Conservation (phyloP, 2,329 filamentous ascomycete species). For the Verticillium klebahnii region DNA sequence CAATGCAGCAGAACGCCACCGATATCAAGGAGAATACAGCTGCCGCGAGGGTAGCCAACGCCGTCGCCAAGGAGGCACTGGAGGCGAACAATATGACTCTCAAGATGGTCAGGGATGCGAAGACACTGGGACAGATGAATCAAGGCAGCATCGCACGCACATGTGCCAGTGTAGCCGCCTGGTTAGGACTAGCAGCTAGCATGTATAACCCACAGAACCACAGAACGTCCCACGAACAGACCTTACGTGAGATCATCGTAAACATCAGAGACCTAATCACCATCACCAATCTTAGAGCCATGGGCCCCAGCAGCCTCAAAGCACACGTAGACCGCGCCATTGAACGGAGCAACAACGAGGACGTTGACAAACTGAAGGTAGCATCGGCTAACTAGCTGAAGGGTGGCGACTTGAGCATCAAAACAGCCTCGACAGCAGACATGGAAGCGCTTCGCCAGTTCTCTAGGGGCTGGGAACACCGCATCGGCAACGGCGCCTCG, state of each 20-base stretch:
- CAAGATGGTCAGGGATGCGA: neutral
- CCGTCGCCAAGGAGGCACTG: neutral
- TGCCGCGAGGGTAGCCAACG: neutral
- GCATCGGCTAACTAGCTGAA: constrained; percentile 1
- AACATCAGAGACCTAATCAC: constrained; percentile 13
- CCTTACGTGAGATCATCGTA: constrained; percentile 12
- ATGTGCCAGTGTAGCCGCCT: neutral
- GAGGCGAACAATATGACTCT: constrained; percentile 1
- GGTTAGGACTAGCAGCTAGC: constrained; percentile 2
- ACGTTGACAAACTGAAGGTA: constrained; percentile 1
- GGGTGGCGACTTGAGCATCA: constrained; percentile 1
- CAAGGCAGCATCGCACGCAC: neutral
- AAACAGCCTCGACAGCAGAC: constrained; percentile 2
- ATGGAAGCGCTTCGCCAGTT: constrained; percentile 2
- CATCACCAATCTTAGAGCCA: constrained; percentile 11
- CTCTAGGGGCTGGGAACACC: neutral
- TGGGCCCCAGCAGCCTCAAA: no score
- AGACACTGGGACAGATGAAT: neutral
- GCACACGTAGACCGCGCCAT: constrained; percentile 14
- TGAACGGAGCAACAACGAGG: constrained; percentile 8
- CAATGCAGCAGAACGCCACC: neutral
- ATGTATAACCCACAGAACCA: constrained; percentile 3
- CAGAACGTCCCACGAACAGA: constrained; percentile 1
- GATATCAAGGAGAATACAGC: neutral
- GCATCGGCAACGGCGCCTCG: neutral